These are phyloP conservation scores for Leptodontidium sp. DNA, from an alignment of 2,329 filamentous ascomycete species.

Conservation along the genomic window DNA sequence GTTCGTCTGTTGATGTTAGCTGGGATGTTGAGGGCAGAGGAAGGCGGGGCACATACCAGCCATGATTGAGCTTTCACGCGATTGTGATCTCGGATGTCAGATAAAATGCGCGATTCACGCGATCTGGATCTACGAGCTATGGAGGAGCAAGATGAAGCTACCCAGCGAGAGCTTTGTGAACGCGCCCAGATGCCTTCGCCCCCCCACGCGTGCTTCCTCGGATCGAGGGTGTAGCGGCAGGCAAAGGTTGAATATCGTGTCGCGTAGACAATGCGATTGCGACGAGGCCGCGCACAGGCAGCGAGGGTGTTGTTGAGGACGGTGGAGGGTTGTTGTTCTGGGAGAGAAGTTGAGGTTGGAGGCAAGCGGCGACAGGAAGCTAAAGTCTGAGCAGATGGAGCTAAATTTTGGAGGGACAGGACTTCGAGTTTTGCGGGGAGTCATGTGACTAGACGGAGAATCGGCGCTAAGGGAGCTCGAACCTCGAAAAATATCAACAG, in stretches of 20 bases:
- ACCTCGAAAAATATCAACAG: conserved; percentile 25
- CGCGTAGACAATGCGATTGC: conserved; percentile 22
- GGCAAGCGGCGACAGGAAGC: conserved; percentile 24
- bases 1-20: conserved; percentile 68
- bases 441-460: conserved; percentile 11
- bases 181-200: conserved; percentile 17
- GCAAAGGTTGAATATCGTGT: conserved; percentile 10
- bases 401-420: not conserved
- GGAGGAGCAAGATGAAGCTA: conserved; percentile 36
- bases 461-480: not conserved
- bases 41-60: conserved; percentile 60
- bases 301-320: conserved; percentile 20
- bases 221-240: conserved; percentile 6
- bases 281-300: not conserved
- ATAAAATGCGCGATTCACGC: conserved; percentile 45
- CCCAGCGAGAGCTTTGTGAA: conserved; percentile 31
- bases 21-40: not conserved
- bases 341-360: conserved; percentile 20
- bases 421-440: conserved; percentile 26
- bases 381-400: conserved; percentile 14
- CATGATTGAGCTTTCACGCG: conserved; percentile 51
- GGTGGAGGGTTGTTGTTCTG: conserved; percentile 20
- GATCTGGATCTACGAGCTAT: conserved; percentile 47
- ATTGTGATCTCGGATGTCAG: conserved; percentile 38
- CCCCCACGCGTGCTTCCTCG: conserved; percentile 25